Base-by-base conservation (phyloP, 805 yeast genomes). In the Cyberlindnera mycetangii region DNA sequence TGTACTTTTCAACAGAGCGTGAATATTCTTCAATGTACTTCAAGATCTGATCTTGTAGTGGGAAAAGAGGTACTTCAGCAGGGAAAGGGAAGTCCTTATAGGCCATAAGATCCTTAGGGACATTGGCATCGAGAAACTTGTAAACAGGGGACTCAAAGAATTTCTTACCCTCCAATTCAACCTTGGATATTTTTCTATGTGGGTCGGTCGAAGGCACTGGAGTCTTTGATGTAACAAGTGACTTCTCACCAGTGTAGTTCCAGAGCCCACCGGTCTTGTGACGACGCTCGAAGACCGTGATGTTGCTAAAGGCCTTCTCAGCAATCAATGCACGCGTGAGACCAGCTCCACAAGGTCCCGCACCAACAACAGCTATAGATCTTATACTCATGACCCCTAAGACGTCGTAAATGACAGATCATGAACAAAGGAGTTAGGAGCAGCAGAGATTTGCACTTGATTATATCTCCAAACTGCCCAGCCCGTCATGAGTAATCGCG, bases 221-320 rank as follows among this genome's bases (percentile, higher is more conserved):
- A 1, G 37, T 36, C 3, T 31, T 17, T 11, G 40, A 22, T 1
- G 42, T 32, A 1, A 54, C 47, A 19, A n/a, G 22, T 6, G 37
- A 14, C 32, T 59, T 59, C 9, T 37, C 34, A 3, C 45, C 45
- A 1, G 62, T 54, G 33, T 71, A 83, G 58, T 79, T 76, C 96
- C 96, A 88, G 8, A 87, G 66, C 0, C 96, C 96, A 12, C 95
- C 96, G n/a, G 75, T 59, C n/a, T 63, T 60, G 7, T 66, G 52
- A 49, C 85, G 71, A 37, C 75, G 68, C 51, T 86, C 95, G 56
- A 72, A 85, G 5, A 84, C 69, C 20, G 74, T 76, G 38, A 86
- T 69, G 36, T 61, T 56, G 27, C 70, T 65, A 50, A 75, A 74
- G 3, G 65, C 58, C 5, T 45, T 39, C 52, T 82, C 89, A 9